Evolutionary conservation across 352 stramenopile species (phyloP).

Genomic region (Pythium monospermum): DNA sequence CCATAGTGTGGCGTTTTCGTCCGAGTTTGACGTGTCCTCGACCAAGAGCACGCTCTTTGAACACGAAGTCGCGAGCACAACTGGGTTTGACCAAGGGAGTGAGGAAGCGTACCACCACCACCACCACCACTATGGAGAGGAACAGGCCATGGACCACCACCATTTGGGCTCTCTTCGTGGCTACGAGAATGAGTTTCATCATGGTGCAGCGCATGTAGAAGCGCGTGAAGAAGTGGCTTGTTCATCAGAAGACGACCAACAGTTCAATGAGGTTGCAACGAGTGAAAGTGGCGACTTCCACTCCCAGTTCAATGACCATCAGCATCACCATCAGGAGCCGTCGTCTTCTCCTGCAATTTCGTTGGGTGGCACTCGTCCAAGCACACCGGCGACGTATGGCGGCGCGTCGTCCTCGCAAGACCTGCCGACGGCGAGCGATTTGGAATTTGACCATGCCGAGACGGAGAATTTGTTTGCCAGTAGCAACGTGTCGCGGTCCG

Average conservation of each 20-base stretch:
- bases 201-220: too few relatives aligned
- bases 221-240: too few relatives aligned
- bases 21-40: slow-evolving; percentile 22
- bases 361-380: slow-evolving; percentile 11
- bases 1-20: slow-evolving; percentile 10
- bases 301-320: too few relatives aligned
- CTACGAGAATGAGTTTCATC: slow-evolving; percentile 16
- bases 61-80: slow-evolving; percentile 17
- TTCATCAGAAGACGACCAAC: not conserved
- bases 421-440: slow-evolving; percentile 19
- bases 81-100: slow-evolving; percentile 18
- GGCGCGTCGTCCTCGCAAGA: slow-evolving; percentile 15
- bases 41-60: slow-evolving; percentile 21
- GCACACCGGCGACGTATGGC: slow-evolving; percentile 15
- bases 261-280: not conserved
- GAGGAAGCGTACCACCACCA: too few relatives aligned
- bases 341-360: slow-evolving; percentile 4
- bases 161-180: slow-evolving; percentile 11
- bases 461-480: slow-evolving; percentile 17
- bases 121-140: slow-evolving; percentile 19
- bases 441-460: slow-evolving; percentile 22
- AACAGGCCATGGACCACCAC: not conserved
- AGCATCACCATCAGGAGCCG: not conserved
- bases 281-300: too few relatives aligned
- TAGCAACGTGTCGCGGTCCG: not conserved